Conservation (phyloP, 768 basidiomycete genomes). For the Tylopilus felleus region DNA sequence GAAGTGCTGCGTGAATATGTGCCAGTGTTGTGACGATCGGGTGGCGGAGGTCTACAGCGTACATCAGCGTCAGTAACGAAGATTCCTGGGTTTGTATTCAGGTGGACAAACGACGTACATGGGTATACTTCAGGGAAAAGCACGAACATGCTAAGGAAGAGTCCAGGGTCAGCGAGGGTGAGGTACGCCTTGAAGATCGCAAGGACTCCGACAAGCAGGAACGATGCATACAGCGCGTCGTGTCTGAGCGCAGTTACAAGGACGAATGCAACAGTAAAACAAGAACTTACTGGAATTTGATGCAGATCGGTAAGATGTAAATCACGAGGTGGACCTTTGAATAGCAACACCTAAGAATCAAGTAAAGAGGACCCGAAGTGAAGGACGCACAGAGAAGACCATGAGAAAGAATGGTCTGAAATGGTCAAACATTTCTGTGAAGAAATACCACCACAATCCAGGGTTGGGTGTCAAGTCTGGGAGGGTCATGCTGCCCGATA, state of each 20-base stretch:
- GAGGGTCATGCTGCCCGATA: conserved; percentile 57
- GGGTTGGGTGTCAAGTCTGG: conserved; percentile 92
- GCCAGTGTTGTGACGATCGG: conserved; percentile 81
- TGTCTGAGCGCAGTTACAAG: conserved; percentile 44
- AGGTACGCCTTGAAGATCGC: conserved; percentile 91
- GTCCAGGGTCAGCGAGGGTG: conserved; percentile 81
- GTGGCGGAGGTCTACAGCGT: conserved; percentile 66
- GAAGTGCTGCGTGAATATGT: conserved; percentile 77
- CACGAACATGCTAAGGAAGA: conserved; percentile 77
- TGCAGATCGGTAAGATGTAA: conserved; percentile 79
- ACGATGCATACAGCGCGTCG: conserved; percentile 79
- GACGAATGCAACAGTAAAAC: not conserved
- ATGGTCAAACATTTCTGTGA: conserved; percentile 99
- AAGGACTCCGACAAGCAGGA: conserved; percentile 72
- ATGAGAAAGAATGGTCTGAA: conserved; percentile 41
- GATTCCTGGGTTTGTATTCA: not conserved
- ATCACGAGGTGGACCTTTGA: conserved; percentile 76
- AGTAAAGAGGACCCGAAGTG: not conserved
- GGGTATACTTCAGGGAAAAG: conserved; percentile 83
- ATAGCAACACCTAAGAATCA: not conserved
- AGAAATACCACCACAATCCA: conserved; percentile 99
- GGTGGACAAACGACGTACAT: conserved; percentile 50
- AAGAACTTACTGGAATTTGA: conserved; percentile 74
- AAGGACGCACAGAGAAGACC: conserved; percentile 74
- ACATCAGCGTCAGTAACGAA: not conserved